These are phyloP conservation scores for Allantophomopsis cytisporea DNA, from an alignment of 2,329 filamentous ascomycete species.

Conservation along the genomic window DNA sequence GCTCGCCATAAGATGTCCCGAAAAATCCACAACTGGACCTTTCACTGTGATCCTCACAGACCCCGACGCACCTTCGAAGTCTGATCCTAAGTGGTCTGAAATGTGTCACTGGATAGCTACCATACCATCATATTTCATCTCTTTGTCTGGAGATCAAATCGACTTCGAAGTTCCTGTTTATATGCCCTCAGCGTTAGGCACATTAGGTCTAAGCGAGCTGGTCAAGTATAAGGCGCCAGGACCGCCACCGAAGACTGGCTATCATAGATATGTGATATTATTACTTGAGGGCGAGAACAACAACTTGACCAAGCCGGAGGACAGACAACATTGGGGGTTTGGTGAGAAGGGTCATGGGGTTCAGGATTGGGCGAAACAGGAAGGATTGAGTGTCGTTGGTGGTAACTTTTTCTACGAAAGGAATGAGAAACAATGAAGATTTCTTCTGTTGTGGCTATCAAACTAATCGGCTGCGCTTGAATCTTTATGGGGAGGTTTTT, in stretches of 20 bases:
- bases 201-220: not conserved
- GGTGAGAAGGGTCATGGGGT: conserved; percentile 32
- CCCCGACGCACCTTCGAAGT: conserved; percentile 39
- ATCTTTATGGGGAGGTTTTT: no score
- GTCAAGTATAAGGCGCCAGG: conserved; percentile 34
- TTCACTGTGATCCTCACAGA: conserved; percentile 39
- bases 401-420: conserved; percentile 19
- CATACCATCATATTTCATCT: conserved; percentile 1
- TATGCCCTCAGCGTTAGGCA: not conserved
- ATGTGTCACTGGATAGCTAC: conserved; percentile 39
- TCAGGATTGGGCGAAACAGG: conserved; percentile 32
- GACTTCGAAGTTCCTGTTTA: no score
- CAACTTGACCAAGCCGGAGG: conserved; percentile 28
- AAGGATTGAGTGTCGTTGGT: conserved; percentile 31
- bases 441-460: no score
- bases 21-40: conserved; percentile 3
- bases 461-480: no score
- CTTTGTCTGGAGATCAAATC: no score
- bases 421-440: conserved; percentile 29
- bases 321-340: conserved; percentile 41
- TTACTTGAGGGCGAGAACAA: conserved; percentile 26
- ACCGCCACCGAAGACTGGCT: conserved; percentile 39
- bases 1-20: conserved; percentile 16
- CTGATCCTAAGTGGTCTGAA: conserved; percentile 38
- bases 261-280: conserved; percentile 43